phyloP scores from a whole-genome alignment of 352 stramenopile species.

The Stephanocyclus meneghinianus region DNA sequence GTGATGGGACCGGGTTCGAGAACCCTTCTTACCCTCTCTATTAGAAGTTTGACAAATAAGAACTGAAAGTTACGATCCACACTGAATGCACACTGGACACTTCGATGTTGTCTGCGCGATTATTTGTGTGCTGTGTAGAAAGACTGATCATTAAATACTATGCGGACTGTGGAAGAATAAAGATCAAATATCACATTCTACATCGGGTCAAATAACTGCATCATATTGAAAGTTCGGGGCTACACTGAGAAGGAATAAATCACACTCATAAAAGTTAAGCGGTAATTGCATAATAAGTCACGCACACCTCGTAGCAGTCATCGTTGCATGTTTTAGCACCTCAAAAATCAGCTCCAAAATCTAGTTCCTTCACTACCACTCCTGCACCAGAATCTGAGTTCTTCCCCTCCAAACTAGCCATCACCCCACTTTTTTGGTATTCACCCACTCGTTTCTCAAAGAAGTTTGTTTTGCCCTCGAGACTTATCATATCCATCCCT shows the following conservation, averaged over 20 bases:
- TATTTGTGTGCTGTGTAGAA: too few species aligned
- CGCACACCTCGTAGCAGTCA: neutral
- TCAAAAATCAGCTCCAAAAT: conserved; percentile 80
- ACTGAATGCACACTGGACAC: too few species aligned
- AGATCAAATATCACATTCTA: too few species aligned
- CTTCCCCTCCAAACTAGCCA: conserved; percentile 70
- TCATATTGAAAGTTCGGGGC: neutral
- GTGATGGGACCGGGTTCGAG: too few species aligned
- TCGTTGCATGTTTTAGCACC: neutral
- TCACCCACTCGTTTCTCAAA: conserved; percentile 85
- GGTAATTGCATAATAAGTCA: neutral
- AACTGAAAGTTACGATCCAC: too few species aligned
- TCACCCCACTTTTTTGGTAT: conserved; percentile 83
- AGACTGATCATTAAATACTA: too few species aligned
- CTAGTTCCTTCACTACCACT: conserved; percentile 39
- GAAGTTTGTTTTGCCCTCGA: conserved; percentile 86
- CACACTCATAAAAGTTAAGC: neutral
- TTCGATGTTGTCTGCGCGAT: too few species aligned
- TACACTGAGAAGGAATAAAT: neutral
- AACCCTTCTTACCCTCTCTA: too few species aligned
- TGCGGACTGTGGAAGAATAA: too few species aligned
- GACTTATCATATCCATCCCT: conserved; percentile 84
- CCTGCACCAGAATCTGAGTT: conserved; percentile 16
- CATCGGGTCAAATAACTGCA: too few species aligned
- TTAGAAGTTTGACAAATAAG: too few species aligned